Base-by-base conservation (phyloP, 2,329 filamentous ascomycete species). In the Teratosphaeria epicoccoides region DNA sequence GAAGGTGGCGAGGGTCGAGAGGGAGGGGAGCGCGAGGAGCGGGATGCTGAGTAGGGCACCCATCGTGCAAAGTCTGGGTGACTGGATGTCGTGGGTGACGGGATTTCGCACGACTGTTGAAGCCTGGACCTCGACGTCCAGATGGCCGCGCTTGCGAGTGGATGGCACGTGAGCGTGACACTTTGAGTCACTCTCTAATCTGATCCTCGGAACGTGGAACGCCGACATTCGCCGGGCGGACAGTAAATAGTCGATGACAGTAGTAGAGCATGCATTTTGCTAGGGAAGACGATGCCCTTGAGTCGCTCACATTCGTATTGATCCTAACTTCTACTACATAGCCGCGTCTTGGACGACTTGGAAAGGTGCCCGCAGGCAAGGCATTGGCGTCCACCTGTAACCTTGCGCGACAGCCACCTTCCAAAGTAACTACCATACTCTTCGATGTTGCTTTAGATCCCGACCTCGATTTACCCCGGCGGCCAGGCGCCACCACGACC, bases 11-110 rank as follows among this genome's bases (percentile, higher is more conserved):
- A 94, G 63, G 87, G 89, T 88, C 69, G 87, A 81, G 60, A 87
- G 73, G 73, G 88, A 88, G 57, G 93, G 93, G 60, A 98, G 70
- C 60, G 88, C 90, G 71, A 98, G 74, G 57, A 98, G 76, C 61
- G 93, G 93, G 56, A 98, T 71, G 56, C 91, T 96, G 51, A 98
- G 78, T 64, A 95, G 75, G 61, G 88, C 91, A 66, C 93, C 93
- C 93, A 98, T 98, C 25, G 24, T 54, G 23, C 12, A 22, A 22
- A 24, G 11, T 46, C n/a, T 40, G 5, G n/a, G n/a, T n/a, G 33
- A n/a, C n/a, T 20, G 33, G 33, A 40, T n/a, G 11, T 6, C 17
- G 33, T 37, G 14, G 33, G 14, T 37, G 12, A 2, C 14, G 33
- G n/a, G n/a, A n/a, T n/a, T n/a, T n/a, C n/a, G n/a, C n/a, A n/a